Evolutionary conservation across 805 yeast genomes (phyloP), one percentile per base, ranked within the genome.

Genomic region (Zygoascus flipseniorum): DNA sequence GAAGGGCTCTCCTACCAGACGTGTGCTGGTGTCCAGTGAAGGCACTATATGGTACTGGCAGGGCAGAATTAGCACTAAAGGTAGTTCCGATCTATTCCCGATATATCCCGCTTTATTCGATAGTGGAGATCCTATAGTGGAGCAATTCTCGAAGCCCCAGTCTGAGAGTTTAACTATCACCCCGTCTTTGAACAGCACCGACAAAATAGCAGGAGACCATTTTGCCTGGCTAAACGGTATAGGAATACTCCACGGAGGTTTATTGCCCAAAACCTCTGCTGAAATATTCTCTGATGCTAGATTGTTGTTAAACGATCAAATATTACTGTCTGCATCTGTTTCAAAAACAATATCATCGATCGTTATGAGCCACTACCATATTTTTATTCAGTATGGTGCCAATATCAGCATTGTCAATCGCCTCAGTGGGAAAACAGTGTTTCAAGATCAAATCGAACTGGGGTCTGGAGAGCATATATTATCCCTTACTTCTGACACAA

Each of bases 341-440:
- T 47, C 47, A 31, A 37, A 53, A 62, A 69, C 60, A 1, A 53
- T 74, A 28, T 65, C 67, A 44, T 71, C 77, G 8, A 60, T 81
- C 1, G 56, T 76, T 1, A 59, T 84, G 28, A 76, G 86, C 0
- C 73, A 75, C 48, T 84, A 76, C 58, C 86, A 83, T 62, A 60
- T 82, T 1, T 56, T 83, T 0, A 55, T 80, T 4, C 63, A 83
- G 2, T 65, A 77, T 13, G 76, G 75, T 1, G 60, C 68, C 1
- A 74, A 74, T 50, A 62, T 76, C 18, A 55, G 80, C 4, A 63
- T 73, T 0, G 72, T 76, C 43, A 83, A 81, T 58, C 78, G 79
- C 53, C 65, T 84, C 35, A 79, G 75, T 56, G 78, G 76, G 52
- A 67, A 76, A 47, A 62, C 75, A 4, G 78, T 76, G 1, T 74